These are phyloP conservation scores for Kondoa subrosea DNA, from an alignment of 768 basidiomycete genomes.

Conservation along the genomic window DNA sequence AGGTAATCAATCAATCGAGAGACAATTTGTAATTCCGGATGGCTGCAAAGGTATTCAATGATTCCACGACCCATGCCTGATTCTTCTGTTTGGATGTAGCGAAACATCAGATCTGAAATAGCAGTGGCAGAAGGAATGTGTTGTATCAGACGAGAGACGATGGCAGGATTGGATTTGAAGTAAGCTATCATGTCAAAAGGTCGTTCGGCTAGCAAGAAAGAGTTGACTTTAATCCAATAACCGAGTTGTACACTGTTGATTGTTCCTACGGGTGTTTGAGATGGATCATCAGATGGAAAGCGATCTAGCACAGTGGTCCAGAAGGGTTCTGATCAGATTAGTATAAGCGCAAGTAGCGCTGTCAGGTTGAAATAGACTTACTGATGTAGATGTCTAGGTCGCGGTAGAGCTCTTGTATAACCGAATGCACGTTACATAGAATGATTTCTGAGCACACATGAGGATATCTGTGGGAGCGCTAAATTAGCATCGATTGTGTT, in stretches of 20 bases:
- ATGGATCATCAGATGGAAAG: background rate
- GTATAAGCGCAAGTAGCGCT: background rate
- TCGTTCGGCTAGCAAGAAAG: slow-evolving; percentile 77
- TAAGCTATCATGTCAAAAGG: slow-evolving; percentile 66
- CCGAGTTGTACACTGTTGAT: slow-evolving; percentile 53
- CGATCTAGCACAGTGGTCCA: slow-evolving; percentile 17
- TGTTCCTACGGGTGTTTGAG: background rate
- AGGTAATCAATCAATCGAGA: slow-evolving; percentile 62
- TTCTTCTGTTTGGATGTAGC: slow-evolving; percentile 79
- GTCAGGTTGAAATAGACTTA: background rate
- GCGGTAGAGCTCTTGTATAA: slow-evolving; percentile 13
- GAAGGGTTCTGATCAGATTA: slow-evolving; percentile 16
- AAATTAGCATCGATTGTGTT: background rate
- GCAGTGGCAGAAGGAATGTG: slow-evolving; percentile 71
- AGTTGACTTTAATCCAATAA: slow-evolving; percentile 87
- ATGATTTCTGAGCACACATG: slow-evolving; percentile 19
- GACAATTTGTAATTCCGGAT: slow-evolving; percentile 47
- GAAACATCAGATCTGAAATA: slow-evolving; percentile 74
- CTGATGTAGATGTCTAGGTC: slow-evolving; percentile 14
- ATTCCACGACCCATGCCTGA: slow-evolving; percentile 62
- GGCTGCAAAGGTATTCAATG: slow-evolving; percentile 57
- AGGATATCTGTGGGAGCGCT: slow-evolving; percentile 14
- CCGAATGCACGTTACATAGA: background rate
- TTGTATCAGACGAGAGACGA: slow-evolving; percentile 62
- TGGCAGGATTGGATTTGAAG: slow-evolving; percentile 61